phyloP scores from a whole-genome alignment of 306 rosid species.

The Quercus robur region DNA sequence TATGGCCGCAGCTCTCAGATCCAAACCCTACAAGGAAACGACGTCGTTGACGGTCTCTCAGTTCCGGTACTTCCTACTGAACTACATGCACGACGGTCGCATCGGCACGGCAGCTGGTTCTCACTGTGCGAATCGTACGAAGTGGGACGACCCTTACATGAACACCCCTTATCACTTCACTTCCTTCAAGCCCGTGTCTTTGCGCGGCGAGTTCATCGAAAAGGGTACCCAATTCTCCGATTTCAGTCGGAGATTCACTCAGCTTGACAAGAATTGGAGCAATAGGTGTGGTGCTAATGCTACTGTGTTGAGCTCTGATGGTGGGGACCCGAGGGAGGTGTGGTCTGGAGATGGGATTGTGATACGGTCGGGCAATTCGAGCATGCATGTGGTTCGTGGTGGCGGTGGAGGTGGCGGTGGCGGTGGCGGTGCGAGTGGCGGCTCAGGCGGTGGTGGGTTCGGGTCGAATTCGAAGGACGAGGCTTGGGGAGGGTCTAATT shows the following conservation, averaged over 20 bases:
- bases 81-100: conserved; percentile 41
- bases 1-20: conserved; percentile 64
- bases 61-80: conserved; percentile 49
- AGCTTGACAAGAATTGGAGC: conserved; percentile 24
- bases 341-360: conserved; percentile 95
- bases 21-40: conserved; percentile 56
- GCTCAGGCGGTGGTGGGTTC: conserved; percentile 50
- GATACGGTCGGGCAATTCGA: conserved; percentile 46
- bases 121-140: conserved; percentile 40
- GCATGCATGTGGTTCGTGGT: conserved; percentile 49
- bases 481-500: conserved; percentile 83
- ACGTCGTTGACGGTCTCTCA: conserved; percentile 51
- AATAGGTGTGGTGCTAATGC: background rate
- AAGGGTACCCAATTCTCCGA: conserved; percentile 23
- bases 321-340: conserved; percentile 91
- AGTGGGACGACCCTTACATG: conserved; percentile 35
- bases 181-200: conserved; percentile 70
- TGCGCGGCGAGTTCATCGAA: conserved; percentile 48
- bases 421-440: conserved; percentile 46
- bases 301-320: conserved; percentile 36
- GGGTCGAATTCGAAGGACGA: conserved; percentile 60
- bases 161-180: conserved; percentile 61
- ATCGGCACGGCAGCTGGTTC: conserved; percentile 23
- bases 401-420: conserved; percentile 48
- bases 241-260: conserved; percentile 12